These are phyloP conservation scores for Boletus pseudo-olivaceus DNA, from an alignment of 768 basidiomycete species.

Conservation along the genomic window DNA sequence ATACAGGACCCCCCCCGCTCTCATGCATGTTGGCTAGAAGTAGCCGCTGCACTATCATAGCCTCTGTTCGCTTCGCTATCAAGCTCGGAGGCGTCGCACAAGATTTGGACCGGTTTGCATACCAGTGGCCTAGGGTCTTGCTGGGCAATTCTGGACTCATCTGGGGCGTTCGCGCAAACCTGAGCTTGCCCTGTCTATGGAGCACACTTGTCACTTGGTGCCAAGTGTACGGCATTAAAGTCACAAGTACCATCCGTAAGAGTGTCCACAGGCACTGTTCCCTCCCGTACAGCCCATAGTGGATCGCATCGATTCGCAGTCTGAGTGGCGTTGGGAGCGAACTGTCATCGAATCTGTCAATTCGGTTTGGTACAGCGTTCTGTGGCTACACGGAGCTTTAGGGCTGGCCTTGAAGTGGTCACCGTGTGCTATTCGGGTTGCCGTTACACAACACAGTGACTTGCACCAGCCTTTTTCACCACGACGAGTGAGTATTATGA, in stretches of 20 bases:
- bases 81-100: not conserved
- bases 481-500: constrained; percentile 19
- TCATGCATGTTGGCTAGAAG: not conserved
- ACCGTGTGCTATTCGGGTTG: not conserved
- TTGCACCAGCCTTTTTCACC: constrained; percentile 1
- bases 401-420: constrained; percentile 22
- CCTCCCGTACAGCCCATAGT: not conserved
- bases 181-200: not conserved
- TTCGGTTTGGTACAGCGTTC: constrained; percentile 5
- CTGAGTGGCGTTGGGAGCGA: constrained; percentile 8
- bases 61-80: constrained; percentile 4
- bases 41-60: not conserved
- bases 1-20: not conserved
- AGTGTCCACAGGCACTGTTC: constrained; percentile 23
- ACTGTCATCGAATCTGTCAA: not conserved
- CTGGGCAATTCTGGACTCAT: not conserved
- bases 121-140: not conserved
- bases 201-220: not conserved
- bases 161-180: not conserved
- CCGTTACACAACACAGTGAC: not conserved
- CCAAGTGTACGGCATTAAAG: constrained; percentile 19
- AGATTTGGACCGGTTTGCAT: constrained; percentile 13
- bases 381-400: constrained; percentile 21
- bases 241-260: not conserved
- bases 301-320: not conserved